Base-by-base conservation (phyloP, 306 rosid genomes). In the Prunus mira region DNA sequence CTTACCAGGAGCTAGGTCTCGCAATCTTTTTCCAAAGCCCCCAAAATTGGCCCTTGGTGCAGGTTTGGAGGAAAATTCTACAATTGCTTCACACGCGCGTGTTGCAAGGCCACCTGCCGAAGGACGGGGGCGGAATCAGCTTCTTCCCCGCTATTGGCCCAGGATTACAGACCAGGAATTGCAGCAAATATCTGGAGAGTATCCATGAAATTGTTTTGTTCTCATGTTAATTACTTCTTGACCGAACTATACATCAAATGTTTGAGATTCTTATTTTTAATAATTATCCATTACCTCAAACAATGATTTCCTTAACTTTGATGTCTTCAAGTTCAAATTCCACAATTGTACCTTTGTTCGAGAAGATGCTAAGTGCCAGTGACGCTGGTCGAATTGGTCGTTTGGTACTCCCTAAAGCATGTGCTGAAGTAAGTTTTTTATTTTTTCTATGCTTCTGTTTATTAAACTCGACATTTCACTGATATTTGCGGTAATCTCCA, bases 301-400 rank as follows among this genome's bases (percentile, higher is more conserved):
- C 65, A 24, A 15, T 20, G 34, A 67, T 63, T 83, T 88, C 84
- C 91, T 92, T 95, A 83, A 95, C 95, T 75, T 34, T 65, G 81
- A 72, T 86, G 67, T 82, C 75, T 81, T 82, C 65, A 90, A 94
- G 98, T 81, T 89, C 99, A 84, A 95, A 95, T 79, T 92, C 96
- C 79, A 92, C 95, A 61, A 90, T 95, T 3, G 96, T 95, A 76
- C 99, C 99, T 56, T 83, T 95, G 85, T 95, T 95, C 84, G 99
- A 95, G 78, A 95, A 95, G 88, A 95, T 92, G 97, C 90, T 95
- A 77, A 95, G 99, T 79, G 99, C 99, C 78, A 95, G 99, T 90
- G 99, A 95, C 78, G 99, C 99, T 38, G 99, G 99, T 83, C 97
- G 99, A 77, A 95, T 95, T 83, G 99, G 99, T 77, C 97, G 99